These are phyloP conservation scores for Nemania diffusa DNA, from an alignment of 2,329 filamentous ascomycete genomes.

Conservation along the genomic window DNA sequence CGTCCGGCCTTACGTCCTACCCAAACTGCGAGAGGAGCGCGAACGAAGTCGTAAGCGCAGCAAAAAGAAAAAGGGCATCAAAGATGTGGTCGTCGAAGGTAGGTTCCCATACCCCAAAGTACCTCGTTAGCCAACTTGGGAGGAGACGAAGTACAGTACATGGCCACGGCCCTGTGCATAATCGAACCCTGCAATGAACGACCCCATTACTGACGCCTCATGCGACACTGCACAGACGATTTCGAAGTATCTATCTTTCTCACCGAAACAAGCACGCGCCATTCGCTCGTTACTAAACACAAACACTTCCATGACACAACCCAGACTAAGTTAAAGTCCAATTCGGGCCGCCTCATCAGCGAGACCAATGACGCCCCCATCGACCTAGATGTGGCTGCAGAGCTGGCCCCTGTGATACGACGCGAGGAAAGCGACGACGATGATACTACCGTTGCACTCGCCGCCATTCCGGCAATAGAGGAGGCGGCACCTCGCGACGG, in stretches of 20 bases:
- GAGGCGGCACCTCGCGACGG: conserved; percentile 43
- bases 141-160: conserved; percentile 34
- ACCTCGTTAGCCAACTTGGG: conserved; percentile 33
- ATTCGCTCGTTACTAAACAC: conserved; percentile 86
- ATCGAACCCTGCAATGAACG: conserved; percentile 14
- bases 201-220: conserved; percentile 34
- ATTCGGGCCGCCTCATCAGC: conserved; percentile 70
- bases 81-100: conserved; percentile 89
- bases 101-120: conserved; percentile 18
- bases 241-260: conserved; percentile 96
- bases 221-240: conserved; percentile 71
- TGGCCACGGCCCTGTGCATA: conserved; percentile 32
- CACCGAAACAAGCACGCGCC: conserved; percentile 84
- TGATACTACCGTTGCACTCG: conserved; percentile 63
- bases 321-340: conserved; percentile 66
- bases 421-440: conserved; percentile 71
- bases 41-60: conserved; percentile 66
- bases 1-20: conserved; percentile 85
- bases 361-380: conserved; percentile 64
- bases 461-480: conserved; percentile 63
- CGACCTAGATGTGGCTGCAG: conserved; percentile 58
- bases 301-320: conserved; percentile 76
- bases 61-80: conserved; percentile 82
- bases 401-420: conserved; percentile 54
- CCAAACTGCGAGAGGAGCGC: conserved; percentile 86